Percentiles rank a stretch among this genome's conserved stretches.
phyloP scores from a whole-genome alignment of 306 rosid genomes.

The Begonia peltatifolia region DNA sequence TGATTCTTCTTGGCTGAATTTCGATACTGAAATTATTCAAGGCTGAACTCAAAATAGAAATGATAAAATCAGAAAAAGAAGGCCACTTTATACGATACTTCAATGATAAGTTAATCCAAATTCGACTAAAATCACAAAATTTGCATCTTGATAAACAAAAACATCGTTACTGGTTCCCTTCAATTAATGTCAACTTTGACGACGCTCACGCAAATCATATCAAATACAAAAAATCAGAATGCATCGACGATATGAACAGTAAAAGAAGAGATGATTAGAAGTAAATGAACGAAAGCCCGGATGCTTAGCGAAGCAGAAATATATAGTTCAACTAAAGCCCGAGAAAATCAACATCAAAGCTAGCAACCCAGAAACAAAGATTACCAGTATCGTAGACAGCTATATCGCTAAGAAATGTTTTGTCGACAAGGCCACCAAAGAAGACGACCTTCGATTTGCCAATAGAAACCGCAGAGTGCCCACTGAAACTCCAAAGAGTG shows the following conservation, averaged over 20 bases:
- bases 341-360: neutral
- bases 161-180: too few species aligned
- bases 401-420: conserved; percentile 61
- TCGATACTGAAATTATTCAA: too few species aligned
- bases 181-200: too few species aligned
- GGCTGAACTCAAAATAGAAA: too few species aligned
- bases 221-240: neutral
- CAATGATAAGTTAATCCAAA: too few species aligned
- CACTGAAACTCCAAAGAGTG: conserved; percentile 36
- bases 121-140: too few species aligned
- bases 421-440: conserved; percentile 85
- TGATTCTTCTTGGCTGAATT: too few species aligned
- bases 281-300: neutral
- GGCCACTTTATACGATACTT: too few species aligned
- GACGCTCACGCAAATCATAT: too few species aligned
- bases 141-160: too few species aligned
- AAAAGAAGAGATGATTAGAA: neutral
- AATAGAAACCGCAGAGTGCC: conserved; percentile 70
- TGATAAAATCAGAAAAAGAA: too few species aligned
- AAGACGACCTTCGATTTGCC: conserved; percentile 88
- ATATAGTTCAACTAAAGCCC: neutral
- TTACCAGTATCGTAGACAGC: conserved; percentile 68
- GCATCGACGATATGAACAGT: neutral
- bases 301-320: neutral
- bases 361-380: neutral